phyloP scores from a whole-genome alignment of 73 alveolate species.

The Effrenium voratum region DNA sequence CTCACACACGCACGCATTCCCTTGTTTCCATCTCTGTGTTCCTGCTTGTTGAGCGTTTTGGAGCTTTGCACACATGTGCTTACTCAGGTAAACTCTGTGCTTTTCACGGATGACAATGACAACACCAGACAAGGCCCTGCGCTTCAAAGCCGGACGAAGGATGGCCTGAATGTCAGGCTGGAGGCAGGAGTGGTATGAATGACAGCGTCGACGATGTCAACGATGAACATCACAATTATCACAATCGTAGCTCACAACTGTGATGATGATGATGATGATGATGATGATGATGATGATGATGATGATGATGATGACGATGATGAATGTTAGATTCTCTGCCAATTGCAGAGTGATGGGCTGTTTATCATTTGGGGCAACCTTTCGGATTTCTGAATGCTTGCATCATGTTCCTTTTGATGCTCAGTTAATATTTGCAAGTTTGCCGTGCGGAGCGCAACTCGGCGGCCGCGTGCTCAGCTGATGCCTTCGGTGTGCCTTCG shows the following conservation, averaged over 20 bases:
- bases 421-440: too few species aligned
- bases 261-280: too few species aligned
- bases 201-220: not conserved
- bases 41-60: too few species aligned
- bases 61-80: too few species aligned
- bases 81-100: slow-evolving; percentile 45
- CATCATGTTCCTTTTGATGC: not conserved
- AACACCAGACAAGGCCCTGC: slow-evolving; percentile 73
- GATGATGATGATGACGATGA: too few species aligned
- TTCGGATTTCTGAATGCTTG: not conserved
- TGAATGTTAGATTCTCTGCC: not conserved
- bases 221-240: not conserved
- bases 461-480: too few species aligned
- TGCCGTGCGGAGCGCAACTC: too few species aligned
- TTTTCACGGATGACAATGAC: slow-evolving; percentile 34
- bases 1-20: too few species aligned
- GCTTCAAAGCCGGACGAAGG: slow-evolving; percentile 53
- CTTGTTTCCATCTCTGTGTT: too few species aligned
- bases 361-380: not conserved
- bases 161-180: slow-evolving; percentile 60
- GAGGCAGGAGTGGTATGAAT: not conserved
- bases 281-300: too few species aligned
- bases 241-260: too few species aligned
- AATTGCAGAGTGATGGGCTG: not conserved
- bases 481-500: not conserved